Evolutionary conservation across 169 alveolate genomes (phyloP), one percentile per base, ranked within the genome.

Genomic region (Plasmodium relictum): DNA sequence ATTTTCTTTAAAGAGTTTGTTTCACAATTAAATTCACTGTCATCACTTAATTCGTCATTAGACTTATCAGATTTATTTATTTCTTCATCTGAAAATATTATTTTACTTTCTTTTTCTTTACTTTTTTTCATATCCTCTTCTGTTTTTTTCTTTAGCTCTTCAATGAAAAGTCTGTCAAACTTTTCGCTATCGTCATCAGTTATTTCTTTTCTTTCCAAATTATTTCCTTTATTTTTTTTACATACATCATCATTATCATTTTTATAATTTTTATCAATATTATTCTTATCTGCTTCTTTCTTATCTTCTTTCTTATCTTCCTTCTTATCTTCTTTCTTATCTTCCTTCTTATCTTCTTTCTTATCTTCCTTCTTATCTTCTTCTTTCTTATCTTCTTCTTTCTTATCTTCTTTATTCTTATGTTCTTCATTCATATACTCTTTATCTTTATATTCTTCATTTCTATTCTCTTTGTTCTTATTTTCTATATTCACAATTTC

Each of bases 11-110:
- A 50, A 59, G 54, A 54, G 16, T 74, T 88, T 22, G 70, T 86
- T 39, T 76, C 92, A 50, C 58, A 44, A 20, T 83, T 76, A 62
- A 88, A 80, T 63, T 92, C 89, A 41, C 89, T 58, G 18, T 93
- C 95, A 18, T 91, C 74, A 85, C 93, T 92, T 42, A 85, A 69
- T 6, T 52, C 71, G 0, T 14, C 65, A 3, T 41, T 16, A 12
- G 48, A 7, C 1, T 45, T 52, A 73, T 92, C 92, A 12, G 63
- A 54, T 14, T 1, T 0, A 20, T 12, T 9, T 61, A 8, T 7
- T 18, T 41, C 74, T 68, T 16, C 58, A 24, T 52, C 45, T 14
- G 41, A 20, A 16, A 5, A 12, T 42, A 0, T 52, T 12, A 18
- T 65, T 22, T 42, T 16, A n/a, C 14, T 24, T 22, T 61, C 70